Base-by-base conservation (phyloP, 2,329 filamentous ascomycete genomes). In the Sclerotinia trifoliorum region DNA sequence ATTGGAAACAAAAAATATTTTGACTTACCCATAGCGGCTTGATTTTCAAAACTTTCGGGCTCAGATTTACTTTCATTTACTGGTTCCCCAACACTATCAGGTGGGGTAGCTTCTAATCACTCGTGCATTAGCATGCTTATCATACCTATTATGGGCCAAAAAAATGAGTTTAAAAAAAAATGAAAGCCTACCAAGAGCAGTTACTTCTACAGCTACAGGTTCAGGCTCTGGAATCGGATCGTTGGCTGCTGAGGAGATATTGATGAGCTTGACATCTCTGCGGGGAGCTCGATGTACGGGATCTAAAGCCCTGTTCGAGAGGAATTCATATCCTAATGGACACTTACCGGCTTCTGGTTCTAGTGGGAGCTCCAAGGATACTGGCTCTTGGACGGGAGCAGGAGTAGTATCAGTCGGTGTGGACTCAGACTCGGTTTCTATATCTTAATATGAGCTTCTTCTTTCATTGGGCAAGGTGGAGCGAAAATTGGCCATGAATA, bases 21-120 rank as follows among this genome's bases (percentile, higher is more conserved):
- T 32, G 21, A 56, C 64, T 66, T 66, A 66, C 64, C 52, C 58
- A 46, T 26, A 66, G 64, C 17, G 42, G 17, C 19, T 39, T 44
- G 8, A n/a, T 19, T 19, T 52, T 66, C 29, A 49, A 29, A 32
- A 17, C 39, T 66, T 57, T 66, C 52, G 10, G 13, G 21, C 46
- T 39, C 46, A 8, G 46, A n/a, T 19, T 62, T 48, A 21, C 21
- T 48, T 35, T 65, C 39, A 65, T 49, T 56, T n/a, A 24, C 7
- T 19, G 24, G 11, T n/a, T 65, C 52, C n/a, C 57, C 42, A 1
- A 15, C 5, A 57, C 4, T 26, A 21, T 48, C 64, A 58, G 48
- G 44, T 29, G 52, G 54, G n/a, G 15, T 15, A 39, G 64, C 17
- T 66, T 66, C 64, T 66, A 32, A 24, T 17, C 8, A 35, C 26